A percentile compares a stretch with the other conserved stretches of the same genome.
Conservation (phyloP, 768 basidiomycete species). For the Mycena rosella region DNA sequence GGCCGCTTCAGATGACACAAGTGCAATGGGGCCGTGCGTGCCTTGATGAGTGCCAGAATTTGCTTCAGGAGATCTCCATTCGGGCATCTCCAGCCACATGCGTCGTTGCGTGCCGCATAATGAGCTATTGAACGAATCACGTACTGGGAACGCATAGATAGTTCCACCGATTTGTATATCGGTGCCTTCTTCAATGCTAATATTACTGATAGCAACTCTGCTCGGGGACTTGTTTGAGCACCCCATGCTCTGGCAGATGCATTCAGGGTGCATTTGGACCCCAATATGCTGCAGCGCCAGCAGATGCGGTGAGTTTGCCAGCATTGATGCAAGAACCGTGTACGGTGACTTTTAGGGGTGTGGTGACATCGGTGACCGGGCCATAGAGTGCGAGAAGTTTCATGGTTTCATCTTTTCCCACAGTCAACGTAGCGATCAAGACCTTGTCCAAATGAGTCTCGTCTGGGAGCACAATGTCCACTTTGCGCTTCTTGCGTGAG, state of each 20-base stretch:
- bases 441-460: slow-evolving; percentile 15
- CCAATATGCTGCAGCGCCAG: no score
- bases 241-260: background rate
- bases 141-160: no score
- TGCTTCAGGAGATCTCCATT: no score
- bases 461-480: background rate
- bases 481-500: background rate
- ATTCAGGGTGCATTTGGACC: background rate
- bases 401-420: background rate
- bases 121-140: no score
- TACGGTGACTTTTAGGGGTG: background rate
- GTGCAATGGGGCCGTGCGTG: no score
- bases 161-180: no score
- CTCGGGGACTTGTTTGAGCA: background rate
- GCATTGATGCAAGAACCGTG: slow-evolving; percentile 18
- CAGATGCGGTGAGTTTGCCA: background rate
- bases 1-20: no score
- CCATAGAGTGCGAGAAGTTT: background rate
- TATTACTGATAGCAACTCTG: slow-evolving; percentile 3
- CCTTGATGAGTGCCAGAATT: no score
- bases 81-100: no score
- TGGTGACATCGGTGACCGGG: background rate
- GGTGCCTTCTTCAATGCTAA: no score
- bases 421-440: background rate
- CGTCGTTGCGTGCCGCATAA: no score